Conservation (phyloP, 2,329 filamentous ascomycete species). For the Monilinia vaccinii-corymbosi region DNA sequence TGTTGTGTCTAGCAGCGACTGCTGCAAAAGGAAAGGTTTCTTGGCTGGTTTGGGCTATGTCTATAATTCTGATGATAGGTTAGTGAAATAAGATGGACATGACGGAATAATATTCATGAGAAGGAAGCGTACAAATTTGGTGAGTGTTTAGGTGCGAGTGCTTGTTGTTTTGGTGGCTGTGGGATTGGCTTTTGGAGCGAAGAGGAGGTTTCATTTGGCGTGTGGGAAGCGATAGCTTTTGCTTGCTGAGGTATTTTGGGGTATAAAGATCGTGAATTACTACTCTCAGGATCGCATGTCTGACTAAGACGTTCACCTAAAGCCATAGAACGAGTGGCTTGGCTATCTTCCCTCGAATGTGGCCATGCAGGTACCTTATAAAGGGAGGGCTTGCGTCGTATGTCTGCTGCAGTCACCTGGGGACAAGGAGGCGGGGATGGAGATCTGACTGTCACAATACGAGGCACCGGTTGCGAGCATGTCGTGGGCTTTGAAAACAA, state of each 20-base stretch:
- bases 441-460: not conserved
- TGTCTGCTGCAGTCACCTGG: slow-evolving; percentile 11
- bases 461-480: not conserved
- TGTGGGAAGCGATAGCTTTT: not conserved
- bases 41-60: slow-evolving; percentile 41
- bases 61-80: slow-evolving; percentile 35
- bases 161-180: slow-evolving; percentile 1
- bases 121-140: slow-evolving; percentile 20
- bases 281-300: too few relatives aligned
- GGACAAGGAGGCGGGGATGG: not conserved
- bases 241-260: not conserved
- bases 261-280: not conserved
- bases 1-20: slow-evolving; percentile 37
- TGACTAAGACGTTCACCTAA: not conserved
- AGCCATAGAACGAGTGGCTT: not conserved
- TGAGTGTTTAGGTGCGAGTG: slow-evolving; percentile 14
- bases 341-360: not conserved
- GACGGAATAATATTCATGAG: not conserved
- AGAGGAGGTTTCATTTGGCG: not conserved
- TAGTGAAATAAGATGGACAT: slow-evolving; percentile 11
- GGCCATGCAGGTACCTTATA: slow-evolving; percentile 23
- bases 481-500: not conserved
- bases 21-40: slow-evolving; percentile 38
- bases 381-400: slow-evolving; percentile 23
- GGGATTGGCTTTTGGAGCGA: not conserved